Conservation (phyloP, 2,329 filamentous ascomycete species). For the Fusarium bulbicola region DNA sequence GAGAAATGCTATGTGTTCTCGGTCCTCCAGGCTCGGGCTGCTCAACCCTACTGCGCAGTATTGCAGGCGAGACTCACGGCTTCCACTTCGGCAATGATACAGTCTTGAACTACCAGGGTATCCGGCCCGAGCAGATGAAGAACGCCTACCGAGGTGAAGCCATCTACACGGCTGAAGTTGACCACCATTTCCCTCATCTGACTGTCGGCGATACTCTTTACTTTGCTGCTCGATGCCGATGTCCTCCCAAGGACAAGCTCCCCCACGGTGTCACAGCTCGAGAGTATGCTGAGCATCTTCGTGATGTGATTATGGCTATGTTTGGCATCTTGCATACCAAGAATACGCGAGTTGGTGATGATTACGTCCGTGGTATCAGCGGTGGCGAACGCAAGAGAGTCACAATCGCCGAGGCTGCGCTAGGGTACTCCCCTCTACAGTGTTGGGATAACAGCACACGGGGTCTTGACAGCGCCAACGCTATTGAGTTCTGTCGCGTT, state of each 20-base stretch:
- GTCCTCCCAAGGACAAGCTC: conserved; percentile 59
- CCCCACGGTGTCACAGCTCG: conserved; percentile 62
- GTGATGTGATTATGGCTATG: conserved; percentile 75
- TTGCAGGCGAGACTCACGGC: conserved; percentile 81
- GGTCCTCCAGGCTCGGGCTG: conserved; percentile 76
- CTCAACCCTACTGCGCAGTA: conserved; percentile 81
- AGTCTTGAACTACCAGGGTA: conserved; percentile 76
- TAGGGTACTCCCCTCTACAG: conserved; percentile 59
- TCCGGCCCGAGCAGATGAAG: conserved; percentile 76
- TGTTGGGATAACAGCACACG: conserved; percentile 76
- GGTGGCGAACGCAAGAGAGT: conserved; percentile 61
- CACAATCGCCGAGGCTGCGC: conserved; percentile 46
- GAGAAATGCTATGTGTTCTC: conserved; percentile 77
- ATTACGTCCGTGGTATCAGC: conserved; percentile 66
- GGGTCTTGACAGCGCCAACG: conserved; percentile 72
- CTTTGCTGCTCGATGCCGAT: conserved; percentile 75
- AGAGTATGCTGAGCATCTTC: conserved; percentile 66
- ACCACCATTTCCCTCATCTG: conserved; percentile 79
- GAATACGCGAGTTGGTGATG: conserved; percentile 74
- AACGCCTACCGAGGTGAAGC: conserved; percentile 79
- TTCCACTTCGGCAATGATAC: conserved; percentile 73
- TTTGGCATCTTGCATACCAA: conserved; percentile 75
- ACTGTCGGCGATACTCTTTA: conserved; percentile 78
- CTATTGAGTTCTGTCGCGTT: conserved; percentile 71
- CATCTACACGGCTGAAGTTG: conserved; percentile 84